Base-by-base conservation (phyloP, 163 green algal genomes). In the Chlorella variabilis region DNA sequence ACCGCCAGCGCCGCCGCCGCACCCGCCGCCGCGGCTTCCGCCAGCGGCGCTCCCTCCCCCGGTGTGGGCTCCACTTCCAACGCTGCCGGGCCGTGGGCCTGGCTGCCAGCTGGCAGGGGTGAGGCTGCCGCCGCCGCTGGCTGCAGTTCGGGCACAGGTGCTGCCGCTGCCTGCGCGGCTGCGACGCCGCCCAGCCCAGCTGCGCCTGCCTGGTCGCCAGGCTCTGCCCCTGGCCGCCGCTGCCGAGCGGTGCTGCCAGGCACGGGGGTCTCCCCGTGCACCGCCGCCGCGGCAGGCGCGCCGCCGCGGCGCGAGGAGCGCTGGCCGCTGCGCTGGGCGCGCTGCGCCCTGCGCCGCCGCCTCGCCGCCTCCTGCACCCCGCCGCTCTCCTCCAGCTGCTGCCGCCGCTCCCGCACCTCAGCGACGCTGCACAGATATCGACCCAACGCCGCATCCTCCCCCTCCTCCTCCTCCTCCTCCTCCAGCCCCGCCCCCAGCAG, bases 61-160 rank as follows among this genome's bases (percentile, higher is more conserved):
- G 65, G 73, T 18, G 73, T 80, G 54, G 56, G 54, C 27, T 80
- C 56, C 18, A 80, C 18, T 15, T 80, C 73, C 17, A 80, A 20
- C 8, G 73, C 73, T 2, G 49, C 73, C 15, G 73, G 54, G 20
- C 71, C 73, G 7, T 45, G 45, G 15, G 18, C 31, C 34, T 58
- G 38, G 6, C 20, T 39, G 39, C 62, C 62, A 48, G 29, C 51
- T 23, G 49, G 21, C 33, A 11, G 25, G 18, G 41, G 2, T 25
- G 31, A 62, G 15, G 7, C 34, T 23, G 48, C 29, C 21, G 48
- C 48, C 15, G 20, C 70, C 33, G 70, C 48, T 11, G 48, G 48
- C 1, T 38, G 7, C 18, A 38, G 18, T 17, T 27, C 59, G 7
- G 51, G 51, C 51, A 25, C 20, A 15, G 51, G 21, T 8, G 49